These are phyloP conservation scores for Colletotrichum echinochloae DNA, from an alignment of 2,329 filamentous ascomycete species.

Conservation along the genomic window DNA sequence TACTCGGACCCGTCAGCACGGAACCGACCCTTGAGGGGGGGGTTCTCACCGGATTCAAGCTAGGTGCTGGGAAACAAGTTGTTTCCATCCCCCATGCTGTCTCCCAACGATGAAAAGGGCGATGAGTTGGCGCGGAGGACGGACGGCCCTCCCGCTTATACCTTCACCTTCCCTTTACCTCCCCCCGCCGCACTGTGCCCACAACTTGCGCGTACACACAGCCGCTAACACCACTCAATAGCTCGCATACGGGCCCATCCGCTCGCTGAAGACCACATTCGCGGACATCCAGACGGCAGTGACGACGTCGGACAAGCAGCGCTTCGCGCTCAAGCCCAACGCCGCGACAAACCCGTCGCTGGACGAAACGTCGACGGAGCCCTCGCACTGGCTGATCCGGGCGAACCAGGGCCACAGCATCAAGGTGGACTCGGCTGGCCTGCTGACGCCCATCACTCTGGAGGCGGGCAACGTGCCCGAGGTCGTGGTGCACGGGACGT, in stretches of 20 bases:
- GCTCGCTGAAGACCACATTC: conserved; percentile 78
- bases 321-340: conserved; percentile 81
- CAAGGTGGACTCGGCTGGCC: conserved; percentile 74
- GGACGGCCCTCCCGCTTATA: background rate
- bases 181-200: background rate
- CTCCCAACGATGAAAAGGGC: background rate
- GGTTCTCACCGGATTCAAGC: background rate
- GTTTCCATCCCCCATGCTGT: background rate
- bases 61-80: background rate
- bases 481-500: conserved; percentile 88
- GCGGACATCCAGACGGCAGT: conserved; percentile 79
- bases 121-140: background rate
- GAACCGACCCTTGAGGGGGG: background rate
- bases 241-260: conserved; percentile 70
- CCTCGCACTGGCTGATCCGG: conserved; percentile 84
- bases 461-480: conserved; percentile 69
- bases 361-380: conserved; percentile 55
- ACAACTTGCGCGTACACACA: background rate
- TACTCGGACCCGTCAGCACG: background rate
- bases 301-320: conserved; percentile 85
- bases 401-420: conserved; percentile 97
- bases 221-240: conserved; percentile 44
- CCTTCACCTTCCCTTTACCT: background rate
- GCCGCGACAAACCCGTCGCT: conserved; percentile 45
- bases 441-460: conserved; percentile 76